These are phyloP conservation scores for Homolaphlyctis polyrhiza DNA, from an alignment of 371 early-diverging fungal species.

Conservation along the genomic window DNA sequence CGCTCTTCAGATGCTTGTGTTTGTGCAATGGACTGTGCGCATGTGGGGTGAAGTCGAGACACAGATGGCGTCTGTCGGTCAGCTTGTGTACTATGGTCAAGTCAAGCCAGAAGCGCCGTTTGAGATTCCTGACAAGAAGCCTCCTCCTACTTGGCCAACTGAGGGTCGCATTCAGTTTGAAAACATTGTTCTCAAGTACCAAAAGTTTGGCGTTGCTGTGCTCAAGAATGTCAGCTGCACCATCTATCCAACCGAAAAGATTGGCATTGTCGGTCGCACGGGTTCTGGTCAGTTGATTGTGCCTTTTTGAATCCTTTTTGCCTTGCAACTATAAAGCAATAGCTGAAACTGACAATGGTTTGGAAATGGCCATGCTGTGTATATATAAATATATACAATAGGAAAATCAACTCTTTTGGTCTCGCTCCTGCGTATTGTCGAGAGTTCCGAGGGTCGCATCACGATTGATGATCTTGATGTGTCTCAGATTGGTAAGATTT, in stretches of 20 bases:
- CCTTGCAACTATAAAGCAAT: too few species aligned
- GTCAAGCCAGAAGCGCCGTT: slow-evolving; percentile 39
- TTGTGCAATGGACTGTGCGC: slow-evolving; percentile 47
- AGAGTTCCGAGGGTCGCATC: slow-evolving; percentile 50
- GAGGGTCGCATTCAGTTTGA: slow-evolving; percentile 51
- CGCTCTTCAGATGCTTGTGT: slow-evolving; percentile 53
- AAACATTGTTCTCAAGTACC: slow-evolving; percentile 53
- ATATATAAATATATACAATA: too few species aligned
- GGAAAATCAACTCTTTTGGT: slow-evolving; percentile 48
- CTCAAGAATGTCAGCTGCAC: slow-evolving; percentile 53
- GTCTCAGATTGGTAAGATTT: slow-evolving; percentile 39
- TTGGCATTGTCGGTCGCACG: slow-evolving; percentile 42
- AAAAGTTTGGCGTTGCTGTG: slow-evolving; percentile 52
- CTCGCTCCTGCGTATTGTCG: slow-evolving; percentile 57
- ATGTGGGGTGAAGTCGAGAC: slow-evolving; percentile 43
- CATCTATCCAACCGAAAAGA: slow-evolving; percentile 53
- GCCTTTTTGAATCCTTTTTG: too few species aligned
- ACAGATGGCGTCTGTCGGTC: slow-evolving; percentile 50
- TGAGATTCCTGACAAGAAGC: slow-evolving; percentile 31
- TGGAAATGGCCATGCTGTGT: too few species aligned
- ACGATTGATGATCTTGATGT: slow-evolving; percentile 57
- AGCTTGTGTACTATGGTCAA: slow-evolving; percentile 41
- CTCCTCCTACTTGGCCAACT: slow-evolving; percentile 34
- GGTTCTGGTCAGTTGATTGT: slow-evolving; percentile 45
- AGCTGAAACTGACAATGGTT: too few species aligned